Conservation (phyloP, 495 filamentous ascomycete species). For the Aspergillus sclerotioniger region DNA sequence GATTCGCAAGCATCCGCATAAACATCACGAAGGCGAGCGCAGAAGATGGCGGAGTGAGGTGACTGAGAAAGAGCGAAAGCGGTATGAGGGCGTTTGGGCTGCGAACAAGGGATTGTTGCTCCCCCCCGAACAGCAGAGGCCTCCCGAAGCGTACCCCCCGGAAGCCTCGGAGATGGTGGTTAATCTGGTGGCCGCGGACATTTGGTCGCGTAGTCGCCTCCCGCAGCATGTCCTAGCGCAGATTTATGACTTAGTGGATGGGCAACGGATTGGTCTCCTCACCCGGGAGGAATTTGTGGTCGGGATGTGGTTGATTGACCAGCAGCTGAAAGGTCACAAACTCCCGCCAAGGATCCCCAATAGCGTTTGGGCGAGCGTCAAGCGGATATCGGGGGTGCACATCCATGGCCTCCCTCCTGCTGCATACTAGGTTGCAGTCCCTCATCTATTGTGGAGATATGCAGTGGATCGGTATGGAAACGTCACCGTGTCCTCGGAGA, state of each 20-base stretch:
- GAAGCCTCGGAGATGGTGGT: conserved; percentile 56
- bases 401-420: conserved; percentile 15
- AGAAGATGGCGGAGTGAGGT: conserved; percentile 81
- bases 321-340: conserved; percentile 83
- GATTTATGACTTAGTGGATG: conserved; percentile 84
- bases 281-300: conserved; percentile 86
- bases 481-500: not conserved
- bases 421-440: not conserved
- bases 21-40: conserved; percentile 83
- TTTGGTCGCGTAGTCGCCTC: conserved; percentile 79
- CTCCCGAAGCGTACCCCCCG: conserved; percentile 23
- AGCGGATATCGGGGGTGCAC: conserved; percentile 49
- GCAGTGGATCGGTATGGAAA: not conserved
- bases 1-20: conserved; percentile 70
- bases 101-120: conserved; percentile 77
- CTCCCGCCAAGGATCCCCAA: conserved; percentile 73
- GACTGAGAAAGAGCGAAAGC: conserved; percentile 72
- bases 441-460: not conserved
- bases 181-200: conserved; percentile 79
- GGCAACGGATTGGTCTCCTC: conserved; percentile 56
- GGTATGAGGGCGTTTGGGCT: conserved; percentile 98
- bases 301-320: conserved; percentile 93
- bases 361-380: conserved; percentile 86
- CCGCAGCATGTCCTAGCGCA: conserved; percentile 66
- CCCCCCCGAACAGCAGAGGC: conserved; percentile 7